phyloP scores from a whole-genome alignment of 1,284 basidiomycete genomes.

The Naganishia sp. region DNA sequence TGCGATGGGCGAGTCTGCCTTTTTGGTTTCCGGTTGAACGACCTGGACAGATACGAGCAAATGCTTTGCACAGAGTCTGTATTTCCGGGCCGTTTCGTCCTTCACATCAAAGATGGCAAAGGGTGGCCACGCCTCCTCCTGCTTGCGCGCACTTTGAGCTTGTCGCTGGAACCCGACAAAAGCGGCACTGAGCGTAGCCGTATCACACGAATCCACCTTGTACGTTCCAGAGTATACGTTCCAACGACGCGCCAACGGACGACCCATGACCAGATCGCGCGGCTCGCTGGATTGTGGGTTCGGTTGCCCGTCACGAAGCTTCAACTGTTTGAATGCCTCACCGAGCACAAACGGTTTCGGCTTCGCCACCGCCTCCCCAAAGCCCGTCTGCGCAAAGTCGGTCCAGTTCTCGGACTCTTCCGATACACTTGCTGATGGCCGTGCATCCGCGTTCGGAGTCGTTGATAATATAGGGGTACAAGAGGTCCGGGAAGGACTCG shows the following conservation, averaged over 20 bases:
- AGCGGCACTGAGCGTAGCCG: background rate
- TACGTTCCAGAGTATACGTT: background rate
- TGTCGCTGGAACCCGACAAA: slow-evolving; percentile 12
- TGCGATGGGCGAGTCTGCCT: background rate
- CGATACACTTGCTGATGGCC: background rate
- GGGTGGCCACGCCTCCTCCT: background rate
- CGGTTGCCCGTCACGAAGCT: background rate
- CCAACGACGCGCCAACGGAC: background rate
- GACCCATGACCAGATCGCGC: slow-evolving; percentile 1
- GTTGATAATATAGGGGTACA: no score
- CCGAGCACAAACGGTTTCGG: slow-evolving; percentile 20
- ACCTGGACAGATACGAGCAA: slow-evolving; percentile 5
- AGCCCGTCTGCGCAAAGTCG: slow-evolving; percentile 23
- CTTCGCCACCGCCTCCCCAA: background rate
- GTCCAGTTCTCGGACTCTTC: slow-evolving; percentile 9
- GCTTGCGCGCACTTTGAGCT: background rate
- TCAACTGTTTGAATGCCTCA: slow-evolving; percentile 18
- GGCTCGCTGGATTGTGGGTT: background rate
- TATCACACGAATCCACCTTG: background rate
- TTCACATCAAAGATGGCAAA: background rate
- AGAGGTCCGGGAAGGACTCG: background rate
- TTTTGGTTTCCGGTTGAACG: background rate
- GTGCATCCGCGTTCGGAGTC: background rate
- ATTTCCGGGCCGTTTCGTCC: background rate
- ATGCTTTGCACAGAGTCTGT: background rate